A percentile compares a stretch with the other conserved stretches of the same genome.
phyloP scores from a whole-genome alignment of 768 basidiomycete genomes.

The Suillus clintonianus region DNA sequence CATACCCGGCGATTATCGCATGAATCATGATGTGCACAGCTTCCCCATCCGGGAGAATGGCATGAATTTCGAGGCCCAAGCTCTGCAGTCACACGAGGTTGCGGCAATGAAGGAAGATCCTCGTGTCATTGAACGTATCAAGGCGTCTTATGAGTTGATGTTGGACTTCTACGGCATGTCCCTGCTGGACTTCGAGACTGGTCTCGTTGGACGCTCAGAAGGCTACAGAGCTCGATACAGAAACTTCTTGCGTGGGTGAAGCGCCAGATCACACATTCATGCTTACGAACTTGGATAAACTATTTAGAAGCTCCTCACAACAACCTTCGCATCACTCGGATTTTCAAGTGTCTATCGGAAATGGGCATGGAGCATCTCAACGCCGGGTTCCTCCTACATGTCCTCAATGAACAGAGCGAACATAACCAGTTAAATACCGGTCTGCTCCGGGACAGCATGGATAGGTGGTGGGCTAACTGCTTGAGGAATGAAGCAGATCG shows the following conservation, averaged over 20 bases:
- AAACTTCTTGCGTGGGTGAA: constrained; percentile 65
- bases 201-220: constrained; percentile 54
- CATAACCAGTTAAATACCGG: constrained; percentile 49
- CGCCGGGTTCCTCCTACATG: constrained; percentile 67
- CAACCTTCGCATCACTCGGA: constrained; percentile 74
- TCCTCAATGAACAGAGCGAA: constrained; percentile 71
- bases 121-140: constrained; percentile 48
- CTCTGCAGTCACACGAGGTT: constrained; percentile 68
- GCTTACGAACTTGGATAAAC: not conserved
- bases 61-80: constrained; percentile 68
- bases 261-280: not conserved
- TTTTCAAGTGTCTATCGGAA: constrained; percentile 74
- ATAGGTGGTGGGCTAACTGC: constrained; percentile 78
- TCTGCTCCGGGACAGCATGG: constrained; percentile 63
- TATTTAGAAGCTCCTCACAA: constrained; percentile 66
- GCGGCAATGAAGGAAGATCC: constrained; percentile 53
- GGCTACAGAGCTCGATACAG: constrained; percentile 57
- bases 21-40: constrained; percentile 31
- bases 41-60: constrained; percentile 77
- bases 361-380: constrained; percentile 65
- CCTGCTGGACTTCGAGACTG: constrained; percentile 57
- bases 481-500: constrained; percentile 63
- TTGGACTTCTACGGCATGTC: constrained; percentile 82
- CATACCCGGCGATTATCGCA: not conserved
- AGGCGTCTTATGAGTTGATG: constrained; percentile 70